Conservation (phyloP, 345 rosid genomes). For the Turnera subulata region DNA sequence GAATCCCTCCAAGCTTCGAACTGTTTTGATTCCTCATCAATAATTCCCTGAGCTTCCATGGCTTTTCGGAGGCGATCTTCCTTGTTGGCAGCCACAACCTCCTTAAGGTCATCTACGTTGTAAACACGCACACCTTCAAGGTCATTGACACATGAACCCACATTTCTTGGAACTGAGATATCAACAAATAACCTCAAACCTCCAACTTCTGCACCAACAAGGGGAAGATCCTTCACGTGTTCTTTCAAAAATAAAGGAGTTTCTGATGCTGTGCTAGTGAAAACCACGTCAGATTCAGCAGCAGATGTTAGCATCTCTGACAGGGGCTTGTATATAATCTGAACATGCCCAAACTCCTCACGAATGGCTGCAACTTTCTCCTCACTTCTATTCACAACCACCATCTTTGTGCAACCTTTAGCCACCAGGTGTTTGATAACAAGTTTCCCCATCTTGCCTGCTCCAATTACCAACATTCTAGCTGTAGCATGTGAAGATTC, state of each 20-base stretch:
- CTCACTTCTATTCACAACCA: conserved; percentile 56
- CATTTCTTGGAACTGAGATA: conserved; percentile 90
- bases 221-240: conserved; percentile 52
- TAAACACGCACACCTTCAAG: conserved; percentile 55
- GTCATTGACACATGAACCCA: conserved; percentile 67
- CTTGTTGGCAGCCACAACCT: conserved; percentile 98
- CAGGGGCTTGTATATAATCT: conserved; percentile 65
- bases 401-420: conserved; percentile 45
- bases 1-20: conserved; percentile 98
- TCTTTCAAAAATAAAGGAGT: conserved; percentile 70
- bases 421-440: conserved; percentile 54
- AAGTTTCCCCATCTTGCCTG: conserved; percentile 56
- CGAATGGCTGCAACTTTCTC: conserved; percentile 76
- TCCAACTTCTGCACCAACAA: conserved; percentile 50
- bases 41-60: conserved; percentile 89
- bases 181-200: conserved; percentile 75
- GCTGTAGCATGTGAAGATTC: conserved; percentile 30
- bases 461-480: conserved; percentile 45
- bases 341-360: conserved; percentile 64
- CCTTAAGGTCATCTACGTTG: conserved; percentile 93
- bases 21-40: conserved; percentile 70
- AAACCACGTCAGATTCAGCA: conserved; percentile 80
- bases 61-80: conserved; percentile 90
- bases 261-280: conserved; percentile 92
- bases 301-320: conserved; percentile 65